Conservation (phyloP, 257 asterid species). For the Solanum pennellii region DNA sequence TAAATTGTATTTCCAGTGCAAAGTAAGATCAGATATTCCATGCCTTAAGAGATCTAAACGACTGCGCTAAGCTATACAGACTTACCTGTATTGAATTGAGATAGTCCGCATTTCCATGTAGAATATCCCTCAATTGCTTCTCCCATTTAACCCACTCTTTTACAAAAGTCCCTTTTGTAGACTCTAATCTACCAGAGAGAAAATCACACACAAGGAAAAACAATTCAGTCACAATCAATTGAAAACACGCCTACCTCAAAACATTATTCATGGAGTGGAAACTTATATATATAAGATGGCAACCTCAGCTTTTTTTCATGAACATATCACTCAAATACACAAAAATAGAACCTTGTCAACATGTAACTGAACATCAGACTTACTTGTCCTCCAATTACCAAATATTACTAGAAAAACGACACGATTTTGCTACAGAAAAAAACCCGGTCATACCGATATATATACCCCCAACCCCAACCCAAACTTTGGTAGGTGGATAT, state of each 20-base stretch:
- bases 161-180: conserved; percentile 70
- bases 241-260: neutral
- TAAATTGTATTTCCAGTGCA: neutral
- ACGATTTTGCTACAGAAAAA: neutral
- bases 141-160: conserved; percentile 89
- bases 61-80: neutral
- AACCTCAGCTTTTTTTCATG: neutral
- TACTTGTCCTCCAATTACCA: neutral
- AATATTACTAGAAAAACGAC: neutral
- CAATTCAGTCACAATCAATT: neutral
- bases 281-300: neutral
- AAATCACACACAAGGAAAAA: neutral
- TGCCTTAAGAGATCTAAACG: neutral
- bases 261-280: neutral
- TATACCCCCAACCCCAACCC: neutral
- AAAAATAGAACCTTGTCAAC: neutral
- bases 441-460: neutral
- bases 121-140: conserved; percentile 50
- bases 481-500: neutral
- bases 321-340: neutral
- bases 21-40: neutral
- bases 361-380: neutral
- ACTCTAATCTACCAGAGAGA: conserved; percentile 47
- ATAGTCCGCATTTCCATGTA: conserved; percentile 53
- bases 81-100: conserved; percentile 81